These are phyloP conservation scores for Trametes versicolor DNA, from an alignment of 1,284 basidiomycete species.

Conservation along the genomic window DNA sequence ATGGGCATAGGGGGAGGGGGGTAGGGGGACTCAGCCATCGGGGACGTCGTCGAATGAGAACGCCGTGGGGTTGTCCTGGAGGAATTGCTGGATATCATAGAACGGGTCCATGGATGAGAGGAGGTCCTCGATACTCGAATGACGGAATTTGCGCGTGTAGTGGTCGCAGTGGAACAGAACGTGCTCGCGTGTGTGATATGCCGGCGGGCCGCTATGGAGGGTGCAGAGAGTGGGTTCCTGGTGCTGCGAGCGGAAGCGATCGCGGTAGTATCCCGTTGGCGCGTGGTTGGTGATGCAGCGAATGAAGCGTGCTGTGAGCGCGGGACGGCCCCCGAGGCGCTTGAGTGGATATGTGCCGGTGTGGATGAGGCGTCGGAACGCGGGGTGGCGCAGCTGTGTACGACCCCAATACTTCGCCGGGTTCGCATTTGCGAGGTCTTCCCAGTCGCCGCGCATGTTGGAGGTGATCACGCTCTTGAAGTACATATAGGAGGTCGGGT, in stretches of 20 bases:
- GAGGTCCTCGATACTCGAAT: constrained; percentile 7
- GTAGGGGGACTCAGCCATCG: no score
- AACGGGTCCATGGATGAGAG: background rate
- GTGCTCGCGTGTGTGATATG: constrained; percentile 5
- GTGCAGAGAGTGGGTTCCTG: background rate
- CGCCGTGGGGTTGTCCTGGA: background rate
- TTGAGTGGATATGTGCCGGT: constrained; percentile 14
- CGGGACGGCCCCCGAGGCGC: constrained; percentile 1
- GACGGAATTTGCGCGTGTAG: background rate
- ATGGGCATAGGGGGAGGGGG: no score
- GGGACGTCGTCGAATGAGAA: no score
- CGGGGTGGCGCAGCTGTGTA: constrained; percentile 12
- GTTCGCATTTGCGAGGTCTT: no score
- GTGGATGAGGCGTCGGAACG: constrained; percentile 6
- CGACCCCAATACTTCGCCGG: no score
- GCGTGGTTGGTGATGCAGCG: background rate
- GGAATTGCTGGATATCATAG: no score
- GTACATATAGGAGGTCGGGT: no score
- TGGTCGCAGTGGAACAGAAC: background rate
- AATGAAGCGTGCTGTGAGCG: constrained; percentile 3
- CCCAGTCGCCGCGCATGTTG: no score
- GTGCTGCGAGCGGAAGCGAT: background rate
- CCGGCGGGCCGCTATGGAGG: constrained; percentile 4
- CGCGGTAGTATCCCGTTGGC: background rate
- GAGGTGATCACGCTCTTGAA: no score